phyloP scores from a whole-genome alignment of 805 yeast genomes.

The Cyberlindnera veronae region DNA sequence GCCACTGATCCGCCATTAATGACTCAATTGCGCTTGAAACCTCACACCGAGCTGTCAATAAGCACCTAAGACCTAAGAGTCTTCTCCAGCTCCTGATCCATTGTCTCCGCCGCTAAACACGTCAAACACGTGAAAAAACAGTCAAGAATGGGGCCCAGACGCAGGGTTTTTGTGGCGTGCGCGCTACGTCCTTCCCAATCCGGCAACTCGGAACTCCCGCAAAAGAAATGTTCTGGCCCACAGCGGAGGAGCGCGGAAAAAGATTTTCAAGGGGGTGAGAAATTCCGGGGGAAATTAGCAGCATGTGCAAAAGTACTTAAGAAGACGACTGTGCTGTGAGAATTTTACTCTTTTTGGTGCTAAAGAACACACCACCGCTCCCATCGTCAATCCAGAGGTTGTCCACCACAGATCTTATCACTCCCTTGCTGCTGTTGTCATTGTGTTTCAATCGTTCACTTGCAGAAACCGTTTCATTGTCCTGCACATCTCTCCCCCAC shows the following conservation, averaged over 20 bases:
- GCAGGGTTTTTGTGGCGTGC: too few relatives aligned
- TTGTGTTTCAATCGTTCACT: not conserved
- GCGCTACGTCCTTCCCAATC: too few relatives aligned
- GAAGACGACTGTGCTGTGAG: not conserved
- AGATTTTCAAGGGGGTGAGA: not conserved
- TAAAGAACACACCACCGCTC: not conserved
- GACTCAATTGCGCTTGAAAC: too few relatives aligned
- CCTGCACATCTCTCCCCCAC: not conserved
- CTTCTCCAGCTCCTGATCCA: too few relatives aligned
- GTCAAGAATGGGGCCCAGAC: too few relatives aligned
- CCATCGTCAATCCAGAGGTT: not conserved
- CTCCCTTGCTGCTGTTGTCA: not conserved
- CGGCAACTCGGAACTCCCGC: not conserved
- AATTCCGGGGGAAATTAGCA: constrained; percentile 1
- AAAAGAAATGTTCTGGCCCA: too few relatives aligned
- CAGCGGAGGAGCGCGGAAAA: too few relatives aligned
- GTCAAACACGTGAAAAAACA: too few relatives aligned
- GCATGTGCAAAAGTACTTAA: not conserved
- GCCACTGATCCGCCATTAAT: too few relatives aligned
- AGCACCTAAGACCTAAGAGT: too few relatives aligned
- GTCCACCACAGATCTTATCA: not conserved
- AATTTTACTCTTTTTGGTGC: not conserved
- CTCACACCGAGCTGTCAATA: too few relatives aligned
- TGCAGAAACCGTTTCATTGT: not conserved
- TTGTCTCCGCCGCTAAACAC: too few relatives aligned